Percentiles rank a stretch among this genome's conserved stretches.
phyloP scores from a whole-genome alignment of 1,284 basidiomycete genomes.

The Papiliotrema nemorosa region DNA sequence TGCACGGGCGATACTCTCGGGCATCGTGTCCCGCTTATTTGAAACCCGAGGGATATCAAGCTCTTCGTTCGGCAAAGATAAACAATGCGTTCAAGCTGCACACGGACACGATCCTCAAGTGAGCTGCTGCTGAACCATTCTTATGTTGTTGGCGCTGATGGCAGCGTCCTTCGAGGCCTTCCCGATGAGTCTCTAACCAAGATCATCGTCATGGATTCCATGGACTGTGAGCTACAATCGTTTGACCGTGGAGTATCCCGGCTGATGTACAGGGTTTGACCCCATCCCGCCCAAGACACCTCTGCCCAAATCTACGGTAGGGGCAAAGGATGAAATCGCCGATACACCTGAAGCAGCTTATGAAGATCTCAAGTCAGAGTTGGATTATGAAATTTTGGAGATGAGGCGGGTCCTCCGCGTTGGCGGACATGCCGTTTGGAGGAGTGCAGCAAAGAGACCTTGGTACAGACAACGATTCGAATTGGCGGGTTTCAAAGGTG shows the following conservation, averaged over 20 bases:
- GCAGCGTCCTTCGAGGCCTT: conserved; percentile 61
- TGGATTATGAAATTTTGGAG: conserved; percentile 62
- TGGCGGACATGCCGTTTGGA: conserved; percentile 66
- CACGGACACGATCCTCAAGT: conserved; percentile 74
- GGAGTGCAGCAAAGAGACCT: conserved; percentile 65
- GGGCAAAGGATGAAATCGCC: conserved; percentile 46
- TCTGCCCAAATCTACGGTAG: conserved; percentile 33
- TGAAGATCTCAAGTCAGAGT: conserved; percentile 52
- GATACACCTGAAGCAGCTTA: conserved; percentile 42
- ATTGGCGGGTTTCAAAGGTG: conserved; percentile 53
- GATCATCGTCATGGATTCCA: conserved; percentile 74
- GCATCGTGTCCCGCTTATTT: conserved; percentile 72
- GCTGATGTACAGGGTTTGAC: conserved; percentile 55
- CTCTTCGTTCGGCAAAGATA: conserved; percentile 56
- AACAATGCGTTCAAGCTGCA: conserved; percentile 67
- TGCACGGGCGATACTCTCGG: conserved; percentile 64
- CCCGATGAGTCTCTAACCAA: conserved; percentile 58
- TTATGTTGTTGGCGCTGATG: conserved; percentile 7
- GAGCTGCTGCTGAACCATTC: conserved; percentile 28
- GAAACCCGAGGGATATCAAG: conserved; percentile 62
- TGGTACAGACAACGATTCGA: conserved; percentile 67
- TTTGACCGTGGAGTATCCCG: not conserved
- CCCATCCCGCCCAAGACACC: conserved; percentile 54
- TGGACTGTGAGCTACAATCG: conserved; percentile 56
- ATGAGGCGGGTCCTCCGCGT: conserved; percentile 60